These are phyloP conservation scores for Hippophae rhamnoides DNA, from an alignment of 306 rosid genomes.

Conservation along the genomic window DNA sequence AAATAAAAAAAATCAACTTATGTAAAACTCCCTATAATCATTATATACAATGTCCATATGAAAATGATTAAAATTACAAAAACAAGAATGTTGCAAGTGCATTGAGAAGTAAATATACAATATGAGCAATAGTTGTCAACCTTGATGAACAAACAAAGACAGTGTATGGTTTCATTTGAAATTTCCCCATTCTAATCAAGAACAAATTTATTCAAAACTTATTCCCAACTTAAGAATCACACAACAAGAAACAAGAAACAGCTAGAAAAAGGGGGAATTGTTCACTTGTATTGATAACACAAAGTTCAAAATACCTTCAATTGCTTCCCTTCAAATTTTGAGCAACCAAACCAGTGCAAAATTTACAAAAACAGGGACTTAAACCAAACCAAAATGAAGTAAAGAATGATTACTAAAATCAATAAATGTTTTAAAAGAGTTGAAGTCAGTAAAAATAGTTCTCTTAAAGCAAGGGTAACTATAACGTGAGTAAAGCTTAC, in stretches of 20 bases:
- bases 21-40: neutral
- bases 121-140: slow-evolving; percentile 15
- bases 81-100: slow-evolving; percentile 2
- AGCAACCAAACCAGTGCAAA: slow-evolving; percentile 1
- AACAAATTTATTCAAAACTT: slow-evolving; percentile 15
- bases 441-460: slow-evolving; percentile 1
- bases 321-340: slow-evolving; percentile 15
- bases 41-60: neutral
- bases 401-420: slow-evolving; percentile 7
- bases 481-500: slow-evolving; percentile 16
- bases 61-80: neutral
- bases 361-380: neutral
- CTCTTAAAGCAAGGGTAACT: slow-evolving; percentile 8
- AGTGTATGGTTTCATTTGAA: slow-evolving; percentile 11
- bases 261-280: neutral
- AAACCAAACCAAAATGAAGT: slow-evolving; percentile 6
- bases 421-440: slow-evolving; percentile 1
- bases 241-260: slow-evolving; percentile 13
- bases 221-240: slow-evolving; percentile 9
- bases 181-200: slow-evolving; percentile 14
- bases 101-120: slow-evolving; percentile 15
- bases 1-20: neutral
- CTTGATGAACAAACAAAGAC: slow-evolving; percentile 15
- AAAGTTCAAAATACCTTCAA: slow-evolving; percentile 14
- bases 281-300: neutral